Base-by-base conservation (phyloP, 2,329 filamentous ascomycete genomes). In the Pyrenophora tritici-repentis region DNA sequence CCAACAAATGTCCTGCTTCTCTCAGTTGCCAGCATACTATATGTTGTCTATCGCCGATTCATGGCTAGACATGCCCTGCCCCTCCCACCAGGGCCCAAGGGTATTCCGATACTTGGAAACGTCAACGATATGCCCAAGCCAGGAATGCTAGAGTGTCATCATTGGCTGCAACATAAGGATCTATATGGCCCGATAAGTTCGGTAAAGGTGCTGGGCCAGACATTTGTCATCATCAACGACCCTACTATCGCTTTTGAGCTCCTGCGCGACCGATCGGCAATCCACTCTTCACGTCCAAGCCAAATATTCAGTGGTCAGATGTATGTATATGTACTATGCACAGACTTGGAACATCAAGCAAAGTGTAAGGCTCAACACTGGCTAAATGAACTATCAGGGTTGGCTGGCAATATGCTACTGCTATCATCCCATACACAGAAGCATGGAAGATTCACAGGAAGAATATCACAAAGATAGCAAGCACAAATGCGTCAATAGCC, bases 71-170 rank as follows among this genome's bases (percentile, higher is more conserved):
- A 57, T 47, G 55, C 34, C 5, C 50, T 47, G n/a, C 63, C 69
- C 2, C 62, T 81, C 0, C 81, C 80, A 1, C 81, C 81, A 1
- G 82, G 82, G 0, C 82, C 81, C 0, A 79, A 71, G 32, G 73
- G 73, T 0, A 61, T 78, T 6, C 79, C 79, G 0, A 12, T 83
- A 0, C 24, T 83, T 3, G 81, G 81, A 3, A 83, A 83, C 56
- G 55, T 83, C 13, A 53, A 58, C 1, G 79, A 83, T 53, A 64
- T 83, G 9, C 81, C 81, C 0, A 63, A 71, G 0, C 48, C 66
- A 7, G 72, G 69, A 0, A 55, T 55, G 33, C 71, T 68, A 7
- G 77, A 79, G 43, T 76, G 67, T 61, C 53, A 72, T 16, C 76
- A 79, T 45, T 79, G 76, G 76, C 47, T 75, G 1, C 67, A 78